These are phyloP conservation scores for Telfairia occidentalis DNA, from an alignment of 331 rosid genomes.

Conservation along the genomic window DNA sequence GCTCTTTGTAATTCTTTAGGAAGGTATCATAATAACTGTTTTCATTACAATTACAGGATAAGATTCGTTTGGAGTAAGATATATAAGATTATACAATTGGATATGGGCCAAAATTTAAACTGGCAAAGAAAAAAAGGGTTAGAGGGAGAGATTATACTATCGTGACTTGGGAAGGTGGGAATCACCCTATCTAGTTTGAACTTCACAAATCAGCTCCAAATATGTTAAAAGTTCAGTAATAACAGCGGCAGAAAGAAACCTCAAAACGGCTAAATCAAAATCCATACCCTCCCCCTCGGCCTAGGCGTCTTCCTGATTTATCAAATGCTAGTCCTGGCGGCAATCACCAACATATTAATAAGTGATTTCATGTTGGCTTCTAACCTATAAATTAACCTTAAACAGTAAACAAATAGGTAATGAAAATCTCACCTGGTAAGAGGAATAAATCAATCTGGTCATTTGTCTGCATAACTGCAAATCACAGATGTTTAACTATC, in stretches of 20 bases:
- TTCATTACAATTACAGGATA: not conserved
- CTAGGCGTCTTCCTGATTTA: constrained; percentile 82
- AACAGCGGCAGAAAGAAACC: constrained; percentile 9
- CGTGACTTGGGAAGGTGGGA: not conserved
- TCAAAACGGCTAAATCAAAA: constrained; percentile 13
- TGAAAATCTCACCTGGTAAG: constrained; percentile 53
- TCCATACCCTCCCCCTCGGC: constrained; percentile 97
- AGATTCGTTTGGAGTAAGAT: not conserved
- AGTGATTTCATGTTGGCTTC: not conserved
- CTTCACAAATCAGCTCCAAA: constrained; percentile 1
- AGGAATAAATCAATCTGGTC: constrained; percentile 80
- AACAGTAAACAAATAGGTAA: constrained; percentile 3
- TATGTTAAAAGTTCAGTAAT: not conserved
- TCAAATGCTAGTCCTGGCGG: constrained; percentile 78
- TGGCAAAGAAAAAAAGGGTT: not conserved
- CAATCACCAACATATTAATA: constrained; percentile 16
- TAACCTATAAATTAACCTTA: not conserved
- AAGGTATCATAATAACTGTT: constrained; percentile 77
- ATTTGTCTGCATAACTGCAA: constrained; percentile 85
- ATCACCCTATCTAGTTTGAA: not conserved
- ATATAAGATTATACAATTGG: not conserved
- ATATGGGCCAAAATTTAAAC: not conserved
- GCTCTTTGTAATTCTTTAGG: constrained; percentile 61
- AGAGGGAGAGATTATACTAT: not conserved
- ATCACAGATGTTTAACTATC: constrained; percentile 19